These are phyloP conservation scores for Thozetella sp. DNA, from an alignment of 495 filamentous ascomycete species.

Conservation along the genomic window DNA sequence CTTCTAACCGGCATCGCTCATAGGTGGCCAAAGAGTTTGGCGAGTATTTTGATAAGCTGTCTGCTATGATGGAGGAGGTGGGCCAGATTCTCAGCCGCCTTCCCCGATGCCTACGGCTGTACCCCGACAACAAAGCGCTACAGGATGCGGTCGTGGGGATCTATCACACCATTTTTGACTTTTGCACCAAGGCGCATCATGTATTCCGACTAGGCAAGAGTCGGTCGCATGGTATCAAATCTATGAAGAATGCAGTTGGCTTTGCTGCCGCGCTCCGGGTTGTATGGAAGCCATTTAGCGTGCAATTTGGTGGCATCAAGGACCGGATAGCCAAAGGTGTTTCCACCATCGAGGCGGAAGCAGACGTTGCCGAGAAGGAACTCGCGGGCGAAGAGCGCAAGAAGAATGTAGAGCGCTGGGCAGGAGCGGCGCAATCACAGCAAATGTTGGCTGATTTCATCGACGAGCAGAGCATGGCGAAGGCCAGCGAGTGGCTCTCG, in stretches of 20 bases:
- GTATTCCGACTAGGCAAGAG: conserved; percentile 10
- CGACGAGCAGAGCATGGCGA: conserved; percentile 7
- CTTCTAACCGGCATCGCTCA: neutral
- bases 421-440: conserved; percentile 5
- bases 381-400: conserved; percentile 10
- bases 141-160: conserved; percentile 4
- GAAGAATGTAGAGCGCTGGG: conserved; percentile 6
- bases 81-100: conserved; percentile 7
- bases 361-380: conserved; percentile 9
- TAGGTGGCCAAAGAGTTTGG: conserved; percentile 11
- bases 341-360: conserved; percentile 8
- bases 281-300: conserved; percentile 13
- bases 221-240: conserved; percentile 10
- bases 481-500: conserved; percentile 7
- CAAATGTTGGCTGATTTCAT: conserved; percentile 6
- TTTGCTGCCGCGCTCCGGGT: conserved; percentile 11
- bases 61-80: conserved; percentile 10
- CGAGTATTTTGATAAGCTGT: conserved; percentile 14
- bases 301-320: conserved; percentile 13
- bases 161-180: conserved; percentile 9
- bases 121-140: conserved; percentile 11
- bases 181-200: conserved; percentile 7
- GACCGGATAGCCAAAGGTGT: conserved; percentile 10
- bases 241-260: conserved; percentile 6
- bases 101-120: conserved; percentile 5